Percentiles rank a stretch among this genome's conserved stretches.
Conservation (phyloP, 2,329 filamentous ascomycete species). For the Cladosporium oxysporum region DNA sequence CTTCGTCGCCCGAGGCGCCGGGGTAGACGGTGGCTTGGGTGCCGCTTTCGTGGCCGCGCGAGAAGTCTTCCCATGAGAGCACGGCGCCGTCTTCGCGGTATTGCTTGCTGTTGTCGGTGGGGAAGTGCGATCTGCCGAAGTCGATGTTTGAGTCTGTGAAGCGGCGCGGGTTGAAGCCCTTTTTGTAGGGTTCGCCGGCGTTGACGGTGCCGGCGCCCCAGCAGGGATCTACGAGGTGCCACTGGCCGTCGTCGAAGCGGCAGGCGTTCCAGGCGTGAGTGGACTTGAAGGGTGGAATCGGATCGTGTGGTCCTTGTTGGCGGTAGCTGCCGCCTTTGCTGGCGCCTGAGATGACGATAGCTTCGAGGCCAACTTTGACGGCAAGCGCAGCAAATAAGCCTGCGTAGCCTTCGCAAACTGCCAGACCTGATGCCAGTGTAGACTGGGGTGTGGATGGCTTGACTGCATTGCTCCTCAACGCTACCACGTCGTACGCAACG, state of each 20-base stretch:
- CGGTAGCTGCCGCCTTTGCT: constrained; percentile 82
- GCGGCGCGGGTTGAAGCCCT: constrained; percentile 64
- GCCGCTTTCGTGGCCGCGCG: constrained; percentile 59
- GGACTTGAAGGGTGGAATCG: constrained; percentile 61
- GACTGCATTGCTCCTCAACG: constrained; percentile 73
- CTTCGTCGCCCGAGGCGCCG: constrained; percentile 51
- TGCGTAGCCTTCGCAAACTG: constrained; percentile 92
- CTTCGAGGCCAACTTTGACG: constrained; percentile 75
- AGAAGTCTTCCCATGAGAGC: constrained; percentile 80
- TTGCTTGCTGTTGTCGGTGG: constrained; percentile 66
- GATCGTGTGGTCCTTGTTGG: constrained; percentile 62
- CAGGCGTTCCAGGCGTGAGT: constrained; percentile 94
- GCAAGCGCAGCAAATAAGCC: constrained; percentile 79
- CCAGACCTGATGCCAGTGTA: constrained; percentile 74
- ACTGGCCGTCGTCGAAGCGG: constrained; percentile 75
- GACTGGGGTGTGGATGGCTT: constrained; percentile 68
- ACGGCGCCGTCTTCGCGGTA: constrained; percentile 71
- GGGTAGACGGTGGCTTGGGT: constrained; percentile 49
- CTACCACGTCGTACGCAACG: constrained; percentile 76
- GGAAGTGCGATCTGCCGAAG: constrained; percentile 81
- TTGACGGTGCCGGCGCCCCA: constrained; percentile 83
- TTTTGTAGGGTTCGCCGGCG: constrained; percentile 60
- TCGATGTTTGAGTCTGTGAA: constrained; percentile 71
- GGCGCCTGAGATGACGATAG: constrained; percentile 72
- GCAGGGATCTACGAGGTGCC: constrained; percentile 89